Percentiles rank a stretch among this genome's conserved stretches.
These are phyloP conservation scores for Skeletonema tropicum DNA, from an alignment of 108 stramenopile species.

Conservation along the genomic window DNA sequence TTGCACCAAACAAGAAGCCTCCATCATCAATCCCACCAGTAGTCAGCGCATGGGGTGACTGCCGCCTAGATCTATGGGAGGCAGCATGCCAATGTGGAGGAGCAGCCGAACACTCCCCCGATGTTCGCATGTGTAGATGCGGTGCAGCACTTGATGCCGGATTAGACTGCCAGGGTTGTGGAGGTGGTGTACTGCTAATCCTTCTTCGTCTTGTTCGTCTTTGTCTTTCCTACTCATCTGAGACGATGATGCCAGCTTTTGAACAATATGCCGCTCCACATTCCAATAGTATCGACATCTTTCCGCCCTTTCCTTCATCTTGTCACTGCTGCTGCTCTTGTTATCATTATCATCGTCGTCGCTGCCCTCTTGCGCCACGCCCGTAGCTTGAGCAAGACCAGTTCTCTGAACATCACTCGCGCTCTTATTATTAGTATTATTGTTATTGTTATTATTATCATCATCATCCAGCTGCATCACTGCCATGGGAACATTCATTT, in stretches of 20 bases:
- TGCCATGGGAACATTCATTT: not conserved
- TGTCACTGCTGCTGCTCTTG: not conserved
- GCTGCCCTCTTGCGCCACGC: not conserved
- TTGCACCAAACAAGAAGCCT: too few relatives aligned
- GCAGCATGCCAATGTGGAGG: too few relatives aligned
- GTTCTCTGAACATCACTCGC: not conserved
- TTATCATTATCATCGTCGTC: not conserved
- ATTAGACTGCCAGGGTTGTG: too few relatives aligned
- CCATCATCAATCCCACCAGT: too few relatives aligned
- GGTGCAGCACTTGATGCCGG: too few relatives aligned
- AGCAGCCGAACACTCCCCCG: too few relatives aligned
- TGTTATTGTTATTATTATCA: too few relatives aligned
- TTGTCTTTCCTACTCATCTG: constrained; percentile 23
- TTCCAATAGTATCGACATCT: constrained; percentile 77
- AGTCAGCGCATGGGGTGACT: too few relatives aligned
- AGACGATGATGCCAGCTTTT: constrained; percentile 43
- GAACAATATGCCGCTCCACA: constrained; percentile 72
- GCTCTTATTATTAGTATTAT: too few relatives aligned
- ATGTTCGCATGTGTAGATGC: too few relatives aligned
- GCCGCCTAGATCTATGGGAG: too few relatives aligned
- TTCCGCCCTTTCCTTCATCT: constrained; percentile 18
- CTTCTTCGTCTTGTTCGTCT: not conserved
- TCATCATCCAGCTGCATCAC: not conserved
- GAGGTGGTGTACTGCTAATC: too few relatives aligned
- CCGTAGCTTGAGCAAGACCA: not conserved